Base-by-base conservation (phyloP, 1,284 basidiomycete species). In the Volvariella volvacea region DNA sequence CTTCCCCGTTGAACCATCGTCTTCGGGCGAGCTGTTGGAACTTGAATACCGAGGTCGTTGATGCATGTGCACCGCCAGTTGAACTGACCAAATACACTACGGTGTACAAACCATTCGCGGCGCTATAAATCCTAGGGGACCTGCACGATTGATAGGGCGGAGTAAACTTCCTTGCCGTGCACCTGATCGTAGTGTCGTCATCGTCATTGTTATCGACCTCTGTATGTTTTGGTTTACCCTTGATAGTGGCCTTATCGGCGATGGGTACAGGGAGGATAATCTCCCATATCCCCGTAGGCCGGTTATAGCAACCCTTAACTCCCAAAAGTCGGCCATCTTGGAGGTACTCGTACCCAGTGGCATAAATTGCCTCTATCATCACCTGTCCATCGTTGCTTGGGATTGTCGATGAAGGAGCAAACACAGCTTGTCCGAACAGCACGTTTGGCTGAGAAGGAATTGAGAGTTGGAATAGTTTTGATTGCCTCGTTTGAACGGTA, bases 221-320 rank as follows among this genome's bases (percentile, higher is more conserved):
- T n/a, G n/a, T n/a, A n/a, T n/a, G n/a, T n/a, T n/a, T 28, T 6
- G 25, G 12, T 28, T 12, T 12, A 12, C 15, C 34, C 6, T 15
- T 36, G 34, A 33, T 3, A 6, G 22, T 31, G 3, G 30, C 15
- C 16, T 2, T n/a, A n/a, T n/a, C n/a, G 34, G 15, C 8, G 12
- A 40, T 17, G 10, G 14, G 51, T 45, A 33, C 52, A 16, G n/a
- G 36, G n/a, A 45, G 19, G 14, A 28, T 39, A 17, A 85, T 50
- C 39, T 71, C 63, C 74, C 78, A 84, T 20, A 88, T 73, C 0
- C 69, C 67, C 1, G 71, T 61, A 0, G 78, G 76, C 1, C 83
- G 69, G 53, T 88, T 88, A 49, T 66, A 70, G 58, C 86, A 88
- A 15, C 66, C 68, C 45, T 73, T 76, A 46, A 82, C 57, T 0